A percentile compares a stretch with the other conserved stretches of the same genome.
These are phyloP conservation scores for Chernovozyma sophiae-reginae DNA, from an alignment of 1,139 yeast genomes.

Conservation along the genomic window DNA sequence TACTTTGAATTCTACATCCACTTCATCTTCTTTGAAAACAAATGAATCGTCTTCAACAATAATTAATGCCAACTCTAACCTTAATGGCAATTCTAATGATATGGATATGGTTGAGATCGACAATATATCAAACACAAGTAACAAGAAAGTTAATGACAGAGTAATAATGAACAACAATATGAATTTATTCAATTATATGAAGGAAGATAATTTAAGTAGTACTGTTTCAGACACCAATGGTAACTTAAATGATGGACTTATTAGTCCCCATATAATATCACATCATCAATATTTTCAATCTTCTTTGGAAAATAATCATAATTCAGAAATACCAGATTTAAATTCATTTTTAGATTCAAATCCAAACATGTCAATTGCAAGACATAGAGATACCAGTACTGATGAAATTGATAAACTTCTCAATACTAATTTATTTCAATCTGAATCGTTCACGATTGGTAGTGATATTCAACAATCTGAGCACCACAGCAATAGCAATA, in stretches of 20 bases:
- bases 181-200: constrained; percentile 21
- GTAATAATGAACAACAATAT: constrained; percentile 22
- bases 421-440: constrained; percentile 37
- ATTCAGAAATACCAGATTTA: constrained; percentile 11
- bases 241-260: not conserved
- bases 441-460: constrained; percentile 25
- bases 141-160: constrained; percentile 13
- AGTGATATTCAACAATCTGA: constrained; percentile 6
- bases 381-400: not conserved
- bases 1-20: not conserved
- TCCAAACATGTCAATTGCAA: not conserved
- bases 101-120: not conserved
- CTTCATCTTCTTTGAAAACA: not conserved
- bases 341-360: constrained; percentile 10
- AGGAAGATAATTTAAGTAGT: constrained; percentile 8
- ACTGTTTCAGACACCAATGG: not conserved
- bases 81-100: not conserved
- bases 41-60: not conserved
- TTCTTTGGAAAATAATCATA: not conserved
- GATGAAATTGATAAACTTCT: constrained; percentile 42
- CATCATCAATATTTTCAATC: constrained; percentile 3
- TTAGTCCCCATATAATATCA: constrained; percentile 10
- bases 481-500: too few relatives aligned
- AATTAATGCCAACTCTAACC: not conserved
- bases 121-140: not conserved